Conservation (phyloP, 2,329 filamentous ascomycete species). For the Trichophaea hybrida region DNA sequence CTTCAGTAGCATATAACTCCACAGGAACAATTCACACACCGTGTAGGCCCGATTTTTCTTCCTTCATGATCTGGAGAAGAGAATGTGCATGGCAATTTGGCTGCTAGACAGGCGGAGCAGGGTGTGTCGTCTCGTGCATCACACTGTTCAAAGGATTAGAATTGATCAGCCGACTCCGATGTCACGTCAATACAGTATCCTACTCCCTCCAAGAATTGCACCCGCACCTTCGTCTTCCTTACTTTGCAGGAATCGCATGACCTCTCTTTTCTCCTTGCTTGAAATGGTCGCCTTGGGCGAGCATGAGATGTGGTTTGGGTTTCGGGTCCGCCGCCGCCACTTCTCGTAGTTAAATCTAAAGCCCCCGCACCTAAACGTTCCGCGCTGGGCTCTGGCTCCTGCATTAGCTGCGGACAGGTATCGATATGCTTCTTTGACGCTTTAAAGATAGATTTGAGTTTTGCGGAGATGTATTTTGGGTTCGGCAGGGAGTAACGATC, state of each 20-base stretch:
- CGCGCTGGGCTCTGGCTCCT: neutral
- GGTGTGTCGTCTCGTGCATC: conserved; percentile 26
- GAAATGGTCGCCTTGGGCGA: conserved; percentile 22
- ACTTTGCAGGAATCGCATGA: conserved; percentile 27
- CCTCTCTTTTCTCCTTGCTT: conserved; percentile 26
- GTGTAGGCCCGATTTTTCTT: conserved; percentile 26
- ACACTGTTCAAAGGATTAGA: conserved; percentile 15
- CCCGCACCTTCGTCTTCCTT: conserved; percentile 26
- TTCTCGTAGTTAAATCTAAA: too few species aligned
- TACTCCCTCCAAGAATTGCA: neutral
- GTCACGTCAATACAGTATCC: neutral
- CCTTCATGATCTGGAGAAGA: conserved; percentile 24
- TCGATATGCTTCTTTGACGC: neutral
- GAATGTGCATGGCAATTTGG: conserved; percentile 26
- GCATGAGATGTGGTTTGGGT: neutral
- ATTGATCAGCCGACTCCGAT: neutral
- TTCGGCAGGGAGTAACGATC: neutral
- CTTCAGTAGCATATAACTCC: neutral
- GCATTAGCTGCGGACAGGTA: neutral
- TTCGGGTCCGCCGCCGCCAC: neutral
- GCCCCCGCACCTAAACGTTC: too few species aligned
- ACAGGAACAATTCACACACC: conserved; percentile 14
- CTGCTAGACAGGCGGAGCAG: conserved; percentile 26
- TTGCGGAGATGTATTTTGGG: neutral
- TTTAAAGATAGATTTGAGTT: neutral